Base-by-base conservation (phyloP, 306 rosid genomes). In the Inga oerstediana region DNA sequence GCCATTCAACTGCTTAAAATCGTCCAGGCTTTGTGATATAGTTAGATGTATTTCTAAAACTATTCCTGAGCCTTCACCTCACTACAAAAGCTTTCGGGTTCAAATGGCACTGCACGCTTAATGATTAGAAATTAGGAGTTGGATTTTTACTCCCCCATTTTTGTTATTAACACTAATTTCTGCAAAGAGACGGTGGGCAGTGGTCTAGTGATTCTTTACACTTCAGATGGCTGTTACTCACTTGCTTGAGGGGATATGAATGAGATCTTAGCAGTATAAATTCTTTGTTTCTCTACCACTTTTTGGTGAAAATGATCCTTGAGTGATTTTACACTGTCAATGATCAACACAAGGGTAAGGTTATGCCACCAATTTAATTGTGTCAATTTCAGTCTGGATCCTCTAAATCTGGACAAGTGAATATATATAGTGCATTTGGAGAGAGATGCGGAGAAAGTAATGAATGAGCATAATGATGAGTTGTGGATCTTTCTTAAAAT, bases 1-100 rank as follows among this genome's bases (percentile, higher is more conserved):
- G 62, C 64, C 45, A 32, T 66, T 87, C 30, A 71, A 45, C 66
- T 75, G 69, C 54, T 66, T 45, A 35, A 52, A 48, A 32, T 65
- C 62, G 19, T 82, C 32, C 56, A 44, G 17, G 62, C 71, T 52
- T 79, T 72, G 54, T 44, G 52, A 43, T 44, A 10, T 43, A 39
- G 75, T n/a, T 71, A 12, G 52, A 41, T 16, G 4, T 71, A 71
- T 44, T 37, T 44, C 45, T 44, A 22, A 12, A 44, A 72, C 52
- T 11, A 19, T 70, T 20, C 49, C 6, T 39, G 39, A 46, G 37
- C 41, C 59, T 72, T 72, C 41, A 43, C 49, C 74, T 72, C 41
- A 70, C 49, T 30, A 37, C 27, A 69, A 39, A 69, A 17, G 46
- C 16, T 39, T 69, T 69, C 10, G 3, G 30, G n/a, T 69, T 39